Evolutionary conservation across 1,284 basidiomycete genomes (phyloP).

Genomic region (Cystobasidiaceae sp.): DNA sequence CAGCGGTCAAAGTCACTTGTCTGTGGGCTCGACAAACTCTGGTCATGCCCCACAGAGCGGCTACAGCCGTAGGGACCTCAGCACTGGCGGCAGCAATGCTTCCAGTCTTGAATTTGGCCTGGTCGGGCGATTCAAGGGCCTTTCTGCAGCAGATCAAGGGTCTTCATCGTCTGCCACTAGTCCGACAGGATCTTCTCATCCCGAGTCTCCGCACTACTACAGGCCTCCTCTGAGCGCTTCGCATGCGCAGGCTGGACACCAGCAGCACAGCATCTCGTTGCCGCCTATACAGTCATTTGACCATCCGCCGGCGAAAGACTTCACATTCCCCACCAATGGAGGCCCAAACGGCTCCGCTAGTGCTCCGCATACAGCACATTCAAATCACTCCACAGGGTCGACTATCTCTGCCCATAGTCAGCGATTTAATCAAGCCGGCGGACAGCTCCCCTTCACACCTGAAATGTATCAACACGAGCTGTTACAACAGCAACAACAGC

Average conservation of each 20-base stretch:
- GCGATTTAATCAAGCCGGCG: not conserved
- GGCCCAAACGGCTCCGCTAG: not conserved
- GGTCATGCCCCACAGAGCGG: constrained; percentile 69
- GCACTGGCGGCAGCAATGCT: constrained; percentile 22
- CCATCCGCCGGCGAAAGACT: constrained; percentile 26
- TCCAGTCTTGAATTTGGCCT: constrained; percentile 20
- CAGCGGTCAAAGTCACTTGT: constrained; percentile 26
- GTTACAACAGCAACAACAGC: constrained; percentile 10
- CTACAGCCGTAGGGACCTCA: constrained; percentile 56
- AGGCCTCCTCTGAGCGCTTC: not conserved
- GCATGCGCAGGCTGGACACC: constrained; percentile 5
- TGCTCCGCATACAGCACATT: constrained; percentile 17
- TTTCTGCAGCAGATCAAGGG: constrained; percentile 55
- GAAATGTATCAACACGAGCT: constrained; percentile 30
- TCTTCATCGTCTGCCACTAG: not conserved
- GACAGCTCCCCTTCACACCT: constrained; percentile 8
- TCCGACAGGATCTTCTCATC: constrained; percentile 7
- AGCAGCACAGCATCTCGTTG: constrained; percentile 9
- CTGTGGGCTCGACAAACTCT: constrained; percentile 13
- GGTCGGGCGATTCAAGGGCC: constrained; percentile 40
- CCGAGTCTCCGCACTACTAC: constrained; percentile 7
- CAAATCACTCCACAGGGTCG: constrained; percentile 22
- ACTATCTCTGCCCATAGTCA: constrained; percentile 21
- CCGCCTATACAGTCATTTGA: constrained; percentile 28
- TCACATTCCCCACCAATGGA: constrained; percentile 2